Conservation (phyloP, 202 grass and related monocot genomes). For the Sporobolus alterniflorus region DNA sequence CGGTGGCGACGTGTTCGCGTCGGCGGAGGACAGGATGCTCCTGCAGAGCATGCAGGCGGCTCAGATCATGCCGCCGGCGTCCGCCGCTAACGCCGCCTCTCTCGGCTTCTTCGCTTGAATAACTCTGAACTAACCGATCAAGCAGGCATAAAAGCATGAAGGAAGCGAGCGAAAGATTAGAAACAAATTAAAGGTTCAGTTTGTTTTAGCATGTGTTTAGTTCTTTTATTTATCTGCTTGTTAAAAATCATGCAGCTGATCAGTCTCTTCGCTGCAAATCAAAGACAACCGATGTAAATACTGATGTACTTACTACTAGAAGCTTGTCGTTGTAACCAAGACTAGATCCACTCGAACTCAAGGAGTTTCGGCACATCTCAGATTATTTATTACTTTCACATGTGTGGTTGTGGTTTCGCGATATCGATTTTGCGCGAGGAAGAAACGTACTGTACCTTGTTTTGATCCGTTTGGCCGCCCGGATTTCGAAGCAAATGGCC, state of each 20-base stretch:
- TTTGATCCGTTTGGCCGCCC: neutral
- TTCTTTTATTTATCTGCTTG: neutral
- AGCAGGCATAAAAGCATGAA: too few relatives aligned
- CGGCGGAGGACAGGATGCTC: conserved; percentile 51
- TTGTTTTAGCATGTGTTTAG: neutral
- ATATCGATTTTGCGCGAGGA: neutral
- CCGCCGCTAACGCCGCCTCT: conserved; percentile 27
- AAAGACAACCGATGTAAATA: conserved; percentile 37
- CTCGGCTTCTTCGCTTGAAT: conserved; percentile 52
- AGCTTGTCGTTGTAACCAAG: too few relatives aligned
- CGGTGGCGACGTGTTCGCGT: conserved; percentile 39
- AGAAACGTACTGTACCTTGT: neutral
- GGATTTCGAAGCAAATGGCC: conserved; percentile 23
- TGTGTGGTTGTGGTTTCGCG: neutral
- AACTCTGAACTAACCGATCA: neutral
- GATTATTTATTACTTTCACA: neutral
- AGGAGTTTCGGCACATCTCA: neutral
- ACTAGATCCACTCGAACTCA: too few relatives aligned
- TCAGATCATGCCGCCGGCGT: conserved; percentile 45
- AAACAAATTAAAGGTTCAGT: neutral
- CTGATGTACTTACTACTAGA: too few relatives aligned
- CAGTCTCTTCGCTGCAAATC: neutral
- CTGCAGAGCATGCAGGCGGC: conserved; percentile 49
- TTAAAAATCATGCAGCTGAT: conserved; percentile 1
- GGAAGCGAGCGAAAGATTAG: neutral